These are phyloP conservation scores for Plasmodium inui DNA, from an alignment of 169 alveolate species.

Conservation along the genomic window DNA sequence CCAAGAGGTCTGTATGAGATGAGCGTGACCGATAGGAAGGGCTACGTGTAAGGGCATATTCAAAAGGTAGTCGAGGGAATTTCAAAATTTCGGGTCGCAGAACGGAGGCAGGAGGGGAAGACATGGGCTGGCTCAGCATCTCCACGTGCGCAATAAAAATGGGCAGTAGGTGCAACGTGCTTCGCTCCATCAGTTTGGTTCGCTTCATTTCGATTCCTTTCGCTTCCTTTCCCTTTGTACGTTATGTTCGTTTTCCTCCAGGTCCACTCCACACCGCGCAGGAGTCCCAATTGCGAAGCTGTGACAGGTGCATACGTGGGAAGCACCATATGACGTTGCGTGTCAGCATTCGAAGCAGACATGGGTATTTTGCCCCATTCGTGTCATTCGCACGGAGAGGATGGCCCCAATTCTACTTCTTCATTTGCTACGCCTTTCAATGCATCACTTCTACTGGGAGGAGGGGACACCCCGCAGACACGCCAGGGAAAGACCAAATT, in stretches of 20 bases:
- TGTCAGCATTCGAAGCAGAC: not conserved
- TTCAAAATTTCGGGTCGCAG: not conserved
- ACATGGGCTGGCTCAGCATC: not conserved
- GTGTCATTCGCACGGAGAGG: not conserved
- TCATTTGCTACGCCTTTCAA: not conserved
- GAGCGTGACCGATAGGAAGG: not conserved
- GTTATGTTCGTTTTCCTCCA: not conserved
- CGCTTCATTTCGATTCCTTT: not conserved
- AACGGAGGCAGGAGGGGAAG: not conserved
- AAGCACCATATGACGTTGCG: not conserved
- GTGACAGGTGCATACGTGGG: not conserved
- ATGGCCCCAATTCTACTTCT: not conserved
- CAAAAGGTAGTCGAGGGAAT: not conserved
- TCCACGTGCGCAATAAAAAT: not conserved
- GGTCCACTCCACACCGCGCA: not conserved
- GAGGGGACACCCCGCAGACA: not conserved
- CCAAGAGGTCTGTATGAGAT: not conserved
- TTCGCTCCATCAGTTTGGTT: not conserved
- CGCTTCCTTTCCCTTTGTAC: not conserved
- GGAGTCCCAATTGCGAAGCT: not conserved
- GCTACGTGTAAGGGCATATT: not conserved
- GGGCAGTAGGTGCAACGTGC: not conserved
- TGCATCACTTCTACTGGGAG: not conserved
- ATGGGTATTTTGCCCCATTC: not conserved
- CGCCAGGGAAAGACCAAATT: not conserved